Base-by-base conservation (phyloP, 805 yeast species). In the Candida bentonensis region DNA sequence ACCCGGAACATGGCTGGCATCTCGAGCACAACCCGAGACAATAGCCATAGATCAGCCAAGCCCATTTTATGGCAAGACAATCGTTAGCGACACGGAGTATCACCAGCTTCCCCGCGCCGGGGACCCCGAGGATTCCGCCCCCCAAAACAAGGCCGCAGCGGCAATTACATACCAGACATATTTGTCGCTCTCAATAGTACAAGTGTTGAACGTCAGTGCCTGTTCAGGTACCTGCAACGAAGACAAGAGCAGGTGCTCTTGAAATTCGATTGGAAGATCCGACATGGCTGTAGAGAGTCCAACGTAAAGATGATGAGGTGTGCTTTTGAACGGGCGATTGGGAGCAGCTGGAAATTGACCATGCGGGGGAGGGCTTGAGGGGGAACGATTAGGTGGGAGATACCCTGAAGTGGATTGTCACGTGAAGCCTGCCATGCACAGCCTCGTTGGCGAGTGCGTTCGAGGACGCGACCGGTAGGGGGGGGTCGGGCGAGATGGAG, bases 261-360 rank as follows among this genome's bases (percentile, higher is more conserved):
- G 88, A 68, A 89, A 87, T 68, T 89, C 95, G 67, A 89, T 89
- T 53, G 98, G 98, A 55, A 94, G 81, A 61, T 86, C 95, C 34
- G 58, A 49, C 59, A 55, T 55, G 21, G 30, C 20, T 28, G 43
- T 21, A 13, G 36, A 15, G 5, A 11, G 36, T 9, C 7, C 36
- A 25, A n/a, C 36, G 36, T 30, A n/a, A n/a, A 11, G 7, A 9
- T 30, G 36, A 30, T 30, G 36, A 30, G 36, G 36, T 30, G 36
- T 9, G 27, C 27, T 25, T 30, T 30, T 11, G 36, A 30, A 9
- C 20, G 7, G 36, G 36, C 36, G 36, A 30, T 30, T 30, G 36
- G 36, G 36, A 30, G 27, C 11, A 13, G 13, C 7, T 17, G 5
- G 17, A 5, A 5, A 17, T 11, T 30, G 36, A n/a, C 36, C 36